These are phyloP conservation scores for Salix viminalis DNA, from an alignment of 345 rosid genomes.

Conservation along the genomic window DNA sequence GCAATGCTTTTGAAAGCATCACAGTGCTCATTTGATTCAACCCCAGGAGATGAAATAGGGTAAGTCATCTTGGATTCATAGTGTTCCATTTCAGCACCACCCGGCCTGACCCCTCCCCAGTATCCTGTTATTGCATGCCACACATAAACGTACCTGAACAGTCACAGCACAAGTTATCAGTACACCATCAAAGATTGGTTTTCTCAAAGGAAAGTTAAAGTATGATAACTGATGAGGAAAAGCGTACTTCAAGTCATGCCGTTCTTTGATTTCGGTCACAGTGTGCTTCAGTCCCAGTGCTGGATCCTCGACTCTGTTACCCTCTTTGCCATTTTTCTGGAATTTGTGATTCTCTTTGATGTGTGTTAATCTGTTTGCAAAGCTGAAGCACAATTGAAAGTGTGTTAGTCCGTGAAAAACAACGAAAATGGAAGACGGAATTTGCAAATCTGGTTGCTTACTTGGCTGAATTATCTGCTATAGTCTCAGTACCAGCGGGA, in stretches of 20 bases:
- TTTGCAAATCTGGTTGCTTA: conserved; percentile 15
- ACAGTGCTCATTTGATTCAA: conserved; percentile 50
- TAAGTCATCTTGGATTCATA: conserved; percentile 50
- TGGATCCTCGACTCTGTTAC: conserved; percentile 52
- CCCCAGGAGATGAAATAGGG: conserved; percentile 60
- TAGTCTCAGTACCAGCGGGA: conserved; percentile 31
- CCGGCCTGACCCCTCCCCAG: conserved; percentile 65
- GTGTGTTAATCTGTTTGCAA: conserved; percentile 52
- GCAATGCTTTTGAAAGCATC: conserved; percentile 44
- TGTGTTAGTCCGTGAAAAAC: background rate
- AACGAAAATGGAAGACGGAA: background rate
- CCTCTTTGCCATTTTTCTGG: conserved; percentile 57
- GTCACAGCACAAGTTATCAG: background rate
- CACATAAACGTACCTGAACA: conserved; percentile 46
- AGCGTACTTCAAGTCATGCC: conserved; percentile 47
- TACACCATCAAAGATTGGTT: background rate
- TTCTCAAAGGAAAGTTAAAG: background rate
- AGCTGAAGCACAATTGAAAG: conserved; percentile 33
- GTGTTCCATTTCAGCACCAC: conserved; percentile 45
- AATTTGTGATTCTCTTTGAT: conserved; percentile 66
- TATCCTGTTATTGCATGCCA: conserved; percentile 74
- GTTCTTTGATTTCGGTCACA: conserved; percentile 50
- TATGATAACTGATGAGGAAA: background rate
- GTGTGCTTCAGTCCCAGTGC: conserved; percentile 53
- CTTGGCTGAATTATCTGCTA: conserved; percentile 66